A percentile compares a stretch with the other conserved stretches of the same genome.
Conservation (phyloP, 2,329 filamentous ascomycete species). For the Claviceps sorghi region DNA sequence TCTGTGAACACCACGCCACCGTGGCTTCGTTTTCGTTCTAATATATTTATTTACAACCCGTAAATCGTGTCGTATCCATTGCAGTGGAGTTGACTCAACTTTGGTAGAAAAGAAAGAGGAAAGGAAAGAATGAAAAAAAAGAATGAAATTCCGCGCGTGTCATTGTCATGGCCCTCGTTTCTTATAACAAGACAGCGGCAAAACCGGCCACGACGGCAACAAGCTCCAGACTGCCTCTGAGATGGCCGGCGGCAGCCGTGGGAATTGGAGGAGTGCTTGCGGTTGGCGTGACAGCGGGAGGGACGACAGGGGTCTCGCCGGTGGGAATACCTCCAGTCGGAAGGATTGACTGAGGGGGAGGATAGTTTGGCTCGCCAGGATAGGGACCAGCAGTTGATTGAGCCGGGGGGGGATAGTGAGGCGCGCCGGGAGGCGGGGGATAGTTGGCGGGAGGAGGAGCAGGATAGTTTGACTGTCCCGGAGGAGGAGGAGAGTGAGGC, state of each 20-base stretch:
- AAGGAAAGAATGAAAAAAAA: not conserved
- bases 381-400: not conserved
- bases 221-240: slow-evolving; percentile 15
- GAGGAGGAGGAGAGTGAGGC: not conserved
- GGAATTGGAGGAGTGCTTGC: slow-evolving; percentile 9
- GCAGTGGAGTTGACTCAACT: not conserved
- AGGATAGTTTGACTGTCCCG: not conserved
- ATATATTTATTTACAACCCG: too few species aligned
- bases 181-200: slow-evolving; percentile 15
- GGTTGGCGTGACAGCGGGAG: not conserved
- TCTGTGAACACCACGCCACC: too few species aligned
- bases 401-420: not conserved
- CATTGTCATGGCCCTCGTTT: not conserved
- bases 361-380: not conserved
- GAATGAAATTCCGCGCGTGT: not conserved
- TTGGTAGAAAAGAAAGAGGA: not conserved
- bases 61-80: not conserved
- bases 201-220: slow-evolving; percentile 19
- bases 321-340: not conserved
- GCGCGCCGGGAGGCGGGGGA: not conserved
- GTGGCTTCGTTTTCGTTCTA: too few species aligned
- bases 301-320: not conserved
- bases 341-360: not conserved
- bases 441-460: not conserved
- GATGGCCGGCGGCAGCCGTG: slow-evolving; percentile 19